These are phyloP conservation scores for Piper longum DNA, from an alignment of 164 flowering plant genomes.

Conservation along the genomic window DNA sequence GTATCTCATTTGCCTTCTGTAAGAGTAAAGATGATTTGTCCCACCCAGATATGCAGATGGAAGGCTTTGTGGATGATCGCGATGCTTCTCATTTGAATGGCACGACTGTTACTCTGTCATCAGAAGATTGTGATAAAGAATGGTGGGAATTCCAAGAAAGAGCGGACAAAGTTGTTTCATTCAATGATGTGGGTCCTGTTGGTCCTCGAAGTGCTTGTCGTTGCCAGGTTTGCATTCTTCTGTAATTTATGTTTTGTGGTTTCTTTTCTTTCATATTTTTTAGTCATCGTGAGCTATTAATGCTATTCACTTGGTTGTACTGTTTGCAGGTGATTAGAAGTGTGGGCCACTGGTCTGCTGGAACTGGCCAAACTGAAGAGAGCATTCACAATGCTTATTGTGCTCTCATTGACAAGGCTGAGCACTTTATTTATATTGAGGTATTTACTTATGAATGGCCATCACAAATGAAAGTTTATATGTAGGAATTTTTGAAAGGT, in stretches of 20 bases:
- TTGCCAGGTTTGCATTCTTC: constrained; percentile 61
- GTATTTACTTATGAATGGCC: constrained; percentile 16
- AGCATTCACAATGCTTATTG: constrained; percentile 95
- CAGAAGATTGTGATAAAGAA: constrained; percentile 33
- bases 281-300: neutral
- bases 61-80: constrained; percentile 62
- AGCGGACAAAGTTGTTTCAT: constrained; percentile 42
- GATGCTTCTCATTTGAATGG: constrained; percentile 18
- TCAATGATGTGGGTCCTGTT: constrained; percentile 74
- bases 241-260: neutral
- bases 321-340: constrained; percentile 66
- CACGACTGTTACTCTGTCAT: constrained; percentile 17
- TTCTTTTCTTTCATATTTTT: neutral
- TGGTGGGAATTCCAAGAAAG: constrained; percentile 97
- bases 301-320: neutral
- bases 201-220: constrained; percentile 80
- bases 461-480: too few species aligned
- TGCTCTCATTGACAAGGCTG: constrained; percentile 88
- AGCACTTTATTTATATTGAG: constrained; percentile 86
- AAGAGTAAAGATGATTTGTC: constrained; percentile 42
- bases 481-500: too few species aligned
- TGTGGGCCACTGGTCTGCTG: constrained; percentile 99
- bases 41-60: constrained; percentile 38
- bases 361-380: constrained; percentile 89
- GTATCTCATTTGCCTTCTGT: constrained; percentile 40